Conservation (phyloP, 257 asterid genomes). For the Fraxinus anomala region DNA sequence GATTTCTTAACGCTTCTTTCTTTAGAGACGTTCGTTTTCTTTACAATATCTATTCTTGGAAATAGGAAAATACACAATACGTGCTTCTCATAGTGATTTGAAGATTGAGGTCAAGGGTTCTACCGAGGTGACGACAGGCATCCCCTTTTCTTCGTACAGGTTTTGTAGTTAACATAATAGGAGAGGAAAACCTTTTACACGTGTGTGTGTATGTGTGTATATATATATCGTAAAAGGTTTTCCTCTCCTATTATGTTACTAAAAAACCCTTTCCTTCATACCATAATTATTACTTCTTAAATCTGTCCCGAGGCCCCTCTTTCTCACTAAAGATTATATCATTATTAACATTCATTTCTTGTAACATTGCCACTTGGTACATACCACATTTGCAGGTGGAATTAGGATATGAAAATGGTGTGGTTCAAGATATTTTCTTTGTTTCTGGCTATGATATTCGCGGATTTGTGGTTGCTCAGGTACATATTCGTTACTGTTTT, state of each 20-base stretch:
- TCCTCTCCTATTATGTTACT: slow-evolving; percentile 12
- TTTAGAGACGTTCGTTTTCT: slow-evolving; percentile 13
- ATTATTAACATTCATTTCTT: slow-evolving; percentile 11
- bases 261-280: slow-evolving; percentile 19
- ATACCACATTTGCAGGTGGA: slow-evolving; percentile 64
- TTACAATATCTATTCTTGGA: slow-evolving; percentile 29
- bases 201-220: too few relatives aligned
- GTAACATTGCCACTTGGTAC: slow-evolving; percentile 14
- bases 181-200: not conserved
- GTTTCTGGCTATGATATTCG: slow-evolving; percentile 81
- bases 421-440: slow-evolving; percentile 72
- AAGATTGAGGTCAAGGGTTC: slow-evolving; percentile 73
- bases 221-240: not conserved
- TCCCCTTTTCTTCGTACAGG: slow-evolving; percentile 4
- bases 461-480: slow-evolving; percentile 96
- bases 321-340: not conserved
- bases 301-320: not conserved
- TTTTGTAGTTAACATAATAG: too few relatives aligned
- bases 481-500: slow-evolving; percentile 28
- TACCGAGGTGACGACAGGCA: slow-evolving; percentile 56
- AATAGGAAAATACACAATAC: slow-evolving; percentile 74
- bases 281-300: not conserved
- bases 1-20: slow-evolving; percentile 16
- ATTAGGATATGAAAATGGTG: slow-evolving; percentile 65
- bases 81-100: slow-evolving; percentile 77